phyloP scores from a whole-genome alignment of 169 alveolate species.

The Babesia divergens region DNA sequence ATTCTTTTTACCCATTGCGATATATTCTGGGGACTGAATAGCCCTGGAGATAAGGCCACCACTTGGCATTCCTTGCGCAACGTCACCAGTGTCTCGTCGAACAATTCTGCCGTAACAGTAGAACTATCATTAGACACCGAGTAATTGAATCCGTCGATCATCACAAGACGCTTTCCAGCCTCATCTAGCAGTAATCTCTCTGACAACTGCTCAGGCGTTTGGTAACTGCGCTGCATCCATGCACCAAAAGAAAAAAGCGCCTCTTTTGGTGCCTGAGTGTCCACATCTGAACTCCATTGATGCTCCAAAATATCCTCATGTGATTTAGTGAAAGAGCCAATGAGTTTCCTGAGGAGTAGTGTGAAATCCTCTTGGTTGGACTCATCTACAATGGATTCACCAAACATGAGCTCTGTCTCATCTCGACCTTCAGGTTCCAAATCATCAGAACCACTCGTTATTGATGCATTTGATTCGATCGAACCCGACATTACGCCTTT shows the following conservation, averaged over 20 bases:
- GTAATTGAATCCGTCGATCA: not conserved
- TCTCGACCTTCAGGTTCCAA: not conserved
- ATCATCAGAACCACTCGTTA: too few relatives aligned
- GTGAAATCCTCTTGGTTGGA: not conserved
- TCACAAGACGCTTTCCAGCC: not conserved
- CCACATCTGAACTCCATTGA: not conserved
- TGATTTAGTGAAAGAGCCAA: not conserved
- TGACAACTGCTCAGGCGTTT: not conserved
- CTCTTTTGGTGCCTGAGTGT: slow-evolving; percentile 2
- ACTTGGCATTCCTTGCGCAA: slow-evolving; percentile 15
- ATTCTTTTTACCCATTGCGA: slow-evolving; percentile 7
- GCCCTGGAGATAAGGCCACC: not conserved
- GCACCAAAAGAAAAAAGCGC: not conserved
- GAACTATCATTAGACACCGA: not conserved
- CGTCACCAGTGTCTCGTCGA: not conserved
- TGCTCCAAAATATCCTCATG: slow-evolving; percentile 2
- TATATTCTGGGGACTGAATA: slow-evolving; percentile 9
- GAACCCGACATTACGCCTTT: not conserved
- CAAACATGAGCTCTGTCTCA: not conserved
- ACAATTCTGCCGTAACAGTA: not conserved
- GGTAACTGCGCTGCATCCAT: slow-evolving; percentile 1
- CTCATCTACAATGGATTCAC: not conserved
- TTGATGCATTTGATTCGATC: not conserved
- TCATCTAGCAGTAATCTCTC: slow-evolving; percentile 4
- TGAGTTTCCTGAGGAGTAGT: not conserved